A percentile compares a stretch with the other conserved stretches of the same genome.
Conservation (phyloP, 768 basidiomycete genomes). For the Phaffia tasmanica region DNA sequence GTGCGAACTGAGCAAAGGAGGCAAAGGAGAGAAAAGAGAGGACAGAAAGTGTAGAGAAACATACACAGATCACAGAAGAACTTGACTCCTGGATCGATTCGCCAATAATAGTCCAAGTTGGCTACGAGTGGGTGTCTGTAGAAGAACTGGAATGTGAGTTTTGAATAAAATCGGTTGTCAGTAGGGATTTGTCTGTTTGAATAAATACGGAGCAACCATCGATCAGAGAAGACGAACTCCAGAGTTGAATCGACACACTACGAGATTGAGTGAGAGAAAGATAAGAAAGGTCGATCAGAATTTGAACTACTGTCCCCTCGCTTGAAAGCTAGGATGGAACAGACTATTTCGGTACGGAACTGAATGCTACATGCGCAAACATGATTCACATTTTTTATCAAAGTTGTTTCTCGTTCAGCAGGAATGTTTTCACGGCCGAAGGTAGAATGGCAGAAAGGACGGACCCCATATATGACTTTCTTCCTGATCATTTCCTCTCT, state of each 20-base stretch:
- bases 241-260: slow-evolving; percentile 83
- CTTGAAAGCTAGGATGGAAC: background rate
- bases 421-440: background rate
- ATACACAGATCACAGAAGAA: slow-evolving; percentile 55
- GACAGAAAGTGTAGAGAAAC: slow-evolving; percentile 42
- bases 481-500: slow-evolving; percentile 54
- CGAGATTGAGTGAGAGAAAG: background rate
- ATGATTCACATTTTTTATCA: background rate
- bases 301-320: background rate
- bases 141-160: slow-evolving; percentile 51
- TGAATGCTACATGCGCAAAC: slow-evolving; percentile 38
- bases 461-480: slow-evolving; percentile 42
- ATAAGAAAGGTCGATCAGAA: background rate
- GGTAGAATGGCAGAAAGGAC: background rate
- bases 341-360: slow-evolving; percentile 60
- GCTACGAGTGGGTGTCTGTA: slow-evolving; percentile 66
- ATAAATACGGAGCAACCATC: slow-evolving; percentile 3
- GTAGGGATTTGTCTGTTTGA: slow-evolving; percentile 14
- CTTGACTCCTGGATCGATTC: slow-evolving; percentile 68
- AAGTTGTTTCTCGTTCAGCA: background rate
- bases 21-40: slow-evolving; percentile 40
- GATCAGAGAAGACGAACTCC: slow-evolving; percentile 47
- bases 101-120: slow-evolving; percentile 78
- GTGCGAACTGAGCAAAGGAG: background rate
- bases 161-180: background rate